Evolutionary conservation across 768 basidiomycete species (phyloP).

Genomic region (Rhizopogon vulgaris): DNA sequence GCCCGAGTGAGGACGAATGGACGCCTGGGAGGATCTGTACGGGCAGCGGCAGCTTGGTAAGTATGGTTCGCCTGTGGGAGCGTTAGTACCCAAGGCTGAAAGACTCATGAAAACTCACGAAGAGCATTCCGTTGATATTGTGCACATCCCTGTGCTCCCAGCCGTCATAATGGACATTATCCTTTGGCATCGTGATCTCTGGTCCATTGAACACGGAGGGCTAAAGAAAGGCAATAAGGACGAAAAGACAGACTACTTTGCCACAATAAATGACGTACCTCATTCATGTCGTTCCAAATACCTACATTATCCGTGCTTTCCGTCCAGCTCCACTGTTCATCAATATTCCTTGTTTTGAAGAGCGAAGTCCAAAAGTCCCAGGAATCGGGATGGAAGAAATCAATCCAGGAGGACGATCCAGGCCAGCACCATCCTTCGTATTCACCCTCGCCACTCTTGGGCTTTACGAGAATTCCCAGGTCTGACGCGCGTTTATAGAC

Average conservation of each 20-base stretch:
- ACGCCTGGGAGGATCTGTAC: slow-evolving; percentile 69
- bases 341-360: slow-evolving; percentile 57
- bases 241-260: background rate
- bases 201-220: slow-evolving; percentile 99
- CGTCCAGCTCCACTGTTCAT: slow-evolving; percentile 67
- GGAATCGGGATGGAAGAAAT: slow-evolving; percentile 87
- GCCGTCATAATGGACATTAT: slow-evolving; percentile 80
- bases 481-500: slow-evolving; percentile 84
- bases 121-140: slow-evolving; percentile 96
- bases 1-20: slow-evolving; percentile 95
- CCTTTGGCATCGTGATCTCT: slow-evolving; percentile 80
- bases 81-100: background rate
- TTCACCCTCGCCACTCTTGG: slow-evolving; percentile 71
- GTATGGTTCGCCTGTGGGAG: slow-evolving; percentile 72
- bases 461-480: slow-evolving; percentile 76
- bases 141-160: slow-evolving; percentile 99
- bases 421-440: slow-evolving; percentile 99
- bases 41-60: slow-evolving; percentile 66
- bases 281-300: slow-evolving; percentile 99
- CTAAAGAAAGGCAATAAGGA: slow-evolving; percentile 29
- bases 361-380: slow-evolving; percentile 90
- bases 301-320: slow-evolving; percentile 78
- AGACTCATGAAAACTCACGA: slow-evolving; percentile 39
- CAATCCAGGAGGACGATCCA: slow-evolving; percentile 93
- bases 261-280: slow-evolving; percentile 42